Evolutionary conservation across 768 basidiomycete species (phyloP).

Genomic region (Mycena floridula): DNA sequence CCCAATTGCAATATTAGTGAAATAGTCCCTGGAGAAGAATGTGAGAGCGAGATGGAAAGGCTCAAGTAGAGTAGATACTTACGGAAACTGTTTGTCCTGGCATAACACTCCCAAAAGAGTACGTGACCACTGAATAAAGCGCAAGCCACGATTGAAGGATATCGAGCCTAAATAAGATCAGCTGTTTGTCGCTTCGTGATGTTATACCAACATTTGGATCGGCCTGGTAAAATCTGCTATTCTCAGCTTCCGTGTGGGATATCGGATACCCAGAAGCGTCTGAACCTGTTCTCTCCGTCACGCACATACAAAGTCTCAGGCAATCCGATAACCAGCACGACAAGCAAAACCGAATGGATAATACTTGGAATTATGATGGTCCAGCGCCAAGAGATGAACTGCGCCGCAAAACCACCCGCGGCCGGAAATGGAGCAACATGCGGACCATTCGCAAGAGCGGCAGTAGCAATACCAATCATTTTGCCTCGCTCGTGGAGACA

Average conservation of each 20-base stretch:
- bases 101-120: constrained; percentile 14
- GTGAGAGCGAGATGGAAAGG: not conserved
- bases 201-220: not conserved
- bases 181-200: not conserved
- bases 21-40: constrained; percentile 4
- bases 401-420: constrained; percentile 13
- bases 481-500: constrained; percentile 13
- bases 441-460: constrained; percentile 12
- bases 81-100: constrained; percentile 14
- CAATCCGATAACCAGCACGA: not conserved
- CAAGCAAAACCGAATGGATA: constrained; percentile 8
- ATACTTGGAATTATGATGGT: constrained; percentile 9
- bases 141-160: constrained; percentile 8
- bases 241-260: constrained; percentile 2
- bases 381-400: constrained; percentile 13
- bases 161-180: constrained; percentile 6
- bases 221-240: constrained; percentile 8
- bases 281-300: not conserved
- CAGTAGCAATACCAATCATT: constrained; percentile 12
- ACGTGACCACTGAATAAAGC: constrained; percentile 7
- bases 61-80: not conserved
- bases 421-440: constrained; percentile 13
- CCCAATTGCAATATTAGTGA: constrained; percentile 10
- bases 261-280: constrained; percentile 3
- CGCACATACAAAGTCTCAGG: constrained; percentile 12